Conservation (phyloP, 1,284 basidiomycete genomes). For the Moniliella sp. region DNA sequence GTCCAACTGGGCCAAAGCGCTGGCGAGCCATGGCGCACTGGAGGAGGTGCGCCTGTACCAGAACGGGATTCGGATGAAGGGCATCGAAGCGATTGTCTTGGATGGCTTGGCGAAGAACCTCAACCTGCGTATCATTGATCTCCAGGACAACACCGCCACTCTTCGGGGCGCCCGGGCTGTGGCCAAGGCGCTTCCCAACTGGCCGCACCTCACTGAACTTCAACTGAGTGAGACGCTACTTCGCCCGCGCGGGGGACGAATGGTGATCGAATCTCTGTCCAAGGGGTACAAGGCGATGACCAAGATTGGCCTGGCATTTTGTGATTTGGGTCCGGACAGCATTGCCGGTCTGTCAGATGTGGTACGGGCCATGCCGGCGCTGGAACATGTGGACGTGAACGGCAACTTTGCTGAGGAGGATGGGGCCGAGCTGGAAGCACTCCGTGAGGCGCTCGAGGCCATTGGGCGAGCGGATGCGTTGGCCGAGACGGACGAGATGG, state of each 20-base stretch:
- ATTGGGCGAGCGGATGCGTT: too few relatives aligned
- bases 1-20: constrained; percentile 61
- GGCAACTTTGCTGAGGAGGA: constrained; percentile 32
- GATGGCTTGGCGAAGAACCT: constrained; percentile 51
- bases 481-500: too few relatives aligned
- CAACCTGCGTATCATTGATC: constrained; percentile 55
- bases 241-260: constrained; percentile 39
- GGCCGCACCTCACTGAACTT: constrained; percentile 52
- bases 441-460: constrained; percentile 14
- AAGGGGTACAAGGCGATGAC: constrained; percentile 15
- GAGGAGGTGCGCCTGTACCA: constrained; percentile 72
- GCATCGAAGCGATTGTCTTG: constrained; percentile 54
- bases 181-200: constrained; percentile 47
- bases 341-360: constrained; percentile 14
- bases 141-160: constrained; percentile 89
- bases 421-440: constrained; percentile 14
- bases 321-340: constrained; percentile 21
- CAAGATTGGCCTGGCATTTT: constrained; percentile 23
- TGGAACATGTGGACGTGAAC: constrained; percentile 26
- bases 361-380: constrained; percentile 6
- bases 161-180: constrained; percentile 52
- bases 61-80: constrained; percentile 87
- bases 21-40: constrained; percentile 51
- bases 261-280: constrained; percentile 17
- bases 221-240: constrained; percentile 84